Conservation (phyloP, 129 eudicot genomes). For the Centella asiatica region DNA sequence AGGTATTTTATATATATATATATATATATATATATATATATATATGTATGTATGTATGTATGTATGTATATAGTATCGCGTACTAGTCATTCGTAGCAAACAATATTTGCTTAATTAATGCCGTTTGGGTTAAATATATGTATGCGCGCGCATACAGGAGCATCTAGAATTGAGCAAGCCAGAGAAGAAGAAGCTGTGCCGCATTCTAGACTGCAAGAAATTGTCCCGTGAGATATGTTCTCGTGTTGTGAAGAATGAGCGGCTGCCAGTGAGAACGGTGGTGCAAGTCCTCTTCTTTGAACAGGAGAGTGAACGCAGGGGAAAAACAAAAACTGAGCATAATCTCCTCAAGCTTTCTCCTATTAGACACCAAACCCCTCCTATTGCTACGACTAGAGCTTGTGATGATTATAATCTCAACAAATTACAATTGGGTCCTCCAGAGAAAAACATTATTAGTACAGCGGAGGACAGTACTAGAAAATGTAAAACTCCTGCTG, state of each 20-base stretch:
- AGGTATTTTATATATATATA: constrained; percentile 7
- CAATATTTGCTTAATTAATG: too few relatives aligned
- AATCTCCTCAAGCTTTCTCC: not conserved
- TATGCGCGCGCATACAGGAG: constrained; percentile 22
- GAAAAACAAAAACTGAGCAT: constrained; percentile 8
- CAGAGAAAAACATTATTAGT: constrained; percentile 8
- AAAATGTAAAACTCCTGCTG: constrained; percentile 24
- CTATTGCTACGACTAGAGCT: not conserved
- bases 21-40: not conserved
- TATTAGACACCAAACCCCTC: constrained; percentile 8
- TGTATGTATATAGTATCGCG: not conserved
- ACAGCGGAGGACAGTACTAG: constrained; percentile 9
- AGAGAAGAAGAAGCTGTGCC: constrained; percentile 71
- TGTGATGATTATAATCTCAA: constrained; percentile 11
- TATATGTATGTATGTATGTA: not conserved
- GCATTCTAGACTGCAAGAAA: constrained; percentile 61
- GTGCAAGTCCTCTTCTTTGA: constrained; percentile 78
- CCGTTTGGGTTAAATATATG: not conserved
- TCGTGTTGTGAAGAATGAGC: constrained; percentile 70
- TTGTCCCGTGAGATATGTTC: constrained; percentile 55
- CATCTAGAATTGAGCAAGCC: constrained; percentile 64
- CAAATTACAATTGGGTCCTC: constrained; percentile 21
- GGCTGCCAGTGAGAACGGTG: constrained; percentile 67
- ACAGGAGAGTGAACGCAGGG: constrained; percentile 33
- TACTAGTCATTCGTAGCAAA: not conserved